These are phyloP conservation scores for Leptomonas pyrrhocoris DNA, from an alignment of 208 protist species.

Conservation along the genomic window DNA sequence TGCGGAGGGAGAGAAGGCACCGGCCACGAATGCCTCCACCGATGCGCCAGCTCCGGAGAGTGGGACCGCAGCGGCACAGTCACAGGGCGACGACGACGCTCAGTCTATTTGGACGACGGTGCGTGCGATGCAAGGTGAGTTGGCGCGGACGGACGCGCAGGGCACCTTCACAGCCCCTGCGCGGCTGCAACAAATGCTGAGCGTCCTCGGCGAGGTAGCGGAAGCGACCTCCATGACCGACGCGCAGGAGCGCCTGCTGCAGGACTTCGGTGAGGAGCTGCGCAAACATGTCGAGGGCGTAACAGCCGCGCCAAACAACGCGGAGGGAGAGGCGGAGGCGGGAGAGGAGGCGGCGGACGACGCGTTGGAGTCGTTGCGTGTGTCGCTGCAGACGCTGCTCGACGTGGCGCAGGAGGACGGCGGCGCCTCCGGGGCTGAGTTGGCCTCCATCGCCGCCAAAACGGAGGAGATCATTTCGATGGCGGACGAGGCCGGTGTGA, in stretches of 20 bases:
- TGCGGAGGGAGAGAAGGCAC: not conserved
- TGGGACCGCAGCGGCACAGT: not conserved
- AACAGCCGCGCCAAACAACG: not conserved
- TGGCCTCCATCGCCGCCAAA: slow-evolving; percentile 22
- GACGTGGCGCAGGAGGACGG: slow-evolving; percentile 11
- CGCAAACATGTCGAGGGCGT: slow-evolving; percentile 8
- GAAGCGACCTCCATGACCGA: slow-evolving; percentile 3
- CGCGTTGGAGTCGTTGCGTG: slow-evolving; percentile 19
- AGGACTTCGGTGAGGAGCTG: slow-evolving; percentile 13
- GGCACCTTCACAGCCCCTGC: slow-evolving; percentile 22
- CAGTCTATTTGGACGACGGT: slow-evolving; percentile 31
- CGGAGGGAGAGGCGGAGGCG: not conserved
- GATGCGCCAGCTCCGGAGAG: slow-evolving; percentile 3
- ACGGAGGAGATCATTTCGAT: slow-evolving; percentile 27
- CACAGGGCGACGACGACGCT: not conserved
- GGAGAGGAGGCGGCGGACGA: not conserved
- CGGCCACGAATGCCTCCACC: not conserved
- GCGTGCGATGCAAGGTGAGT: slow-evolving; percentile 40
- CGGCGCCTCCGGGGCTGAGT: not conserved
- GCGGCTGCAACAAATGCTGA: slow-evolving; percentile 34
- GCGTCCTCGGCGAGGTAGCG: slow-evolving; percentile 12
- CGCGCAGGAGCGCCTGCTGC: slow-evolving; percentile 15
- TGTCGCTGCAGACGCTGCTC: slow-evolving; percentile 24
- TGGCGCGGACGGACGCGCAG: slow-evolving; percentile 20
- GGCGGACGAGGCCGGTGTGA: slow-evolving; percentile 19